Evolutionary conservation across 164 flowering plant species (phyloP).

Genomic region (Vitis rupestris): DNA sequence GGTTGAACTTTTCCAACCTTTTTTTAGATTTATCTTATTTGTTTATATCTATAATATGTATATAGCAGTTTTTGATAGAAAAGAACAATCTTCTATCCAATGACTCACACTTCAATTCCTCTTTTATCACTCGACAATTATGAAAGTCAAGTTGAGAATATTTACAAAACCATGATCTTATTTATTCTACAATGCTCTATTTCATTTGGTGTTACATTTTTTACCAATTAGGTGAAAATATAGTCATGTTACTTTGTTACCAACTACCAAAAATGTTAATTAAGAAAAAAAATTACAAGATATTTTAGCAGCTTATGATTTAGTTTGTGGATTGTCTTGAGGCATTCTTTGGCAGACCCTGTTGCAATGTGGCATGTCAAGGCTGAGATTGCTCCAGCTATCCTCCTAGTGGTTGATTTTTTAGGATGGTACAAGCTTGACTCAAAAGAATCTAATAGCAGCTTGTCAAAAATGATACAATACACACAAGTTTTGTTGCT

Average conservation of each 20-base stretch:
- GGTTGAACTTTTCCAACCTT: neutral
- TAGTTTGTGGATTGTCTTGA: slow-evolving; percentile 75
- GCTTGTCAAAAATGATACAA: slow-evolving; percentile 64
- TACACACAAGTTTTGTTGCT: slow-evolving; percentile 89
- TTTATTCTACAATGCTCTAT: neutral
- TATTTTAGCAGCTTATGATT: slow-evolving; percentile 53
- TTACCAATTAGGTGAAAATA: neutral
- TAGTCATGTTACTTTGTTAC: neutral
- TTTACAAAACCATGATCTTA: neutral
- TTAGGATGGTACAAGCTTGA: slow-evolving; percentile 91
- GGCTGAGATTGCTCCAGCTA: slow-evolving; percentile 77
- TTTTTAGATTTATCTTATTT: no score
- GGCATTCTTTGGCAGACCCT: slow-evolving; percentile 99
- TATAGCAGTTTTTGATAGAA: no score
- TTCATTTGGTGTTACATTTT: neutral
- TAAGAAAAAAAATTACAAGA: neutral
- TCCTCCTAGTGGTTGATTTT: slow-evolving; percentile 92
- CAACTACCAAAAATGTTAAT: neutral
- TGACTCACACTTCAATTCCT: neutral
- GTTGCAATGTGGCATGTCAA: slow-evolving; percentile 98
- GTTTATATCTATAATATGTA: no score
- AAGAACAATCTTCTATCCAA: no score
- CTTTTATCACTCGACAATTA: neutral
- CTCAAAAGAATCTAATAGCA: slow-evolving; percentile 57
- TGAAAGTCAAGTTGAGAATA: neutral